phyloP scores from a whole-genome alignment of 768 basidiomycete genomes.

The Gyrodon lividus region DNA sequence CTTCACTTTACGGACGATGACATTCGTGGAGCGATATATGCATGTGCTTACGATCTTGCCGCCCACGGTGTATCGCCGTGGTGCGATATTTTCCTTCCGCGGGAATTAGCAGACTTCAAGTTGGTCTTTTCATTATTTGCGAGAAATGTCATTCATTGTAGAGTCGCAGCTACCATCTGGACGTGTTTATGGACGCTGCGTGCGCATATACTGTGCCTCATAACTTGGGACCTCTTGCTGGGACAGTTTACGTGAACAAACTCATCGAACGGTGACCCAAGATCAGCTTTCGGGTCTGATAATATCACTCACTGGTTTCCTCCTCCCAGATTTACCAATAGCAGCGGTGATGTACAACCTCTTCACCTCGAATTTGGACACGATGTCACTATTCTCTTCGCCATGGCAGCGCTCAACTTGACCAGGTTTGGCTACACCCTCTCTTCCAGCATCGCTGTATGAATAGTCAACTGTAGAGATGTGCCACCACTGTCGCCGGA shows the following conservation, averaged over 20 bases:
- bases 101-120: conserved; percentile 34
- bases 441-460: background rate
- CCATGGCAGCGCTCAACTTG: conserved; percentile 35
- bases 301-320: background rate
- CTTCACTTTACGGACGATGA: conserved; percentile 30
- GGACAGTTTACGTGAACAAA: conserved; percentile 33
- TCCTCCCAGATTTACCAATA: conserved; percentile 25
- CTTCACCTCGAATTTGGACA: conserved; percentile 39
- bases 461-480: conserved; percentile 20
- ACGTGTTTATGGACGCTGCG: conserved; percentile 34
- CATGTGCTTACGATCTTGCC: conserved; percentile 38
- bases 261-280: conserved; percentile 32
- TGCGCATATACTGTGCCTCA: conserved; percentile 37
- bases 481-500: conserved; percentile 22
- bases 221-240: conserved; percentile 32
- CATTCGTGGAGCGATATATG: conserved; percentile 37
- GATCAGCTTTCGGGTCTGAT: background rate
- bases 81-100: conserved; percentile 32
- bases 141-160: background rate
- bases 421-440: conserved; percentile 21
- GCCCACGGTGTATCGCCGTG: conserved; percentile 34
- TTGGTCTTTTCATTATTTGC: conserved; percentile 12
- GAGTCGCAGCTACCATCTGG: conserved; percentile 31
- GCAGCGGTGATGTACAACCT: conserved; percentile 25
- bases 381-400: conserved; percentile 38